Evolutionary conservation across 768 basidiomycete genomes (phyloP).

Genomic region (Kwoniella europaea): DNA sequence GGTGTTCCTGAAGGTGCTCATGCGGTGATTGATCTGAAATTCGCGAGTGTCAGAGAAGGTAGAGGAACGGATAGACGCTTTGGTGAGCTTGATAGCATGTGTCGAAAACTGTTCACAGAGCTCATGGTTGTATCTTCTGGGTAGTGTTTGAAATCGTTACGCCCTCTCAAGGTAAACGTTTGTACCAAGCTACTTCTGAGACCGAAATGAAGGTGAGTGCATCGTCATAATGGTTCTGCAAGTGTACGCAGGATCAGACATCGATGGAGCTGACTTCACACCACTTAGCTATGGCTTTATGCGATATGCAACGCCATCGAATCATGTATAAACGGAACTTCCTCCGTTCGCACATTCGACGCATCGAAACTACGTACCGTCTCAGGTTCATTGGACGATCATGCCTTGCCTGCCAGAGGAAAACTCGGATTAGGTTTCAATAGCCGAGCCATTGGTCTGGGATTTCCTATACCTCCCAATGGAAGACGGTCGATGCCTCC

Average conservation of each 20-base stretch:
- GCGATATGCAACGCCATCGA: constrained; percentile 58
- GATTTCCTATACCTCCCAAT: constrained; percentile 22
- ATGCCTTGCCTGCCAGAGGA: constrained; percentile 41
- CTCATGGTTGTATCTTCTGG: neutral
- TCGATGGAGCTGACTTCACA: neutral
- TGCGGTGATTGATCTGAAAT: constrained; percentile 55
- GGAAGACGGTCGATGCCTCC: constrained; percentile 36
- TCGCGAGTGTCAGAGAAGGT: constrained; percentile 57
- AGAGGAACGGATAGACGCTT: constrained; percentile 55
- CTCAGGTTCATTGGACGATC: constrained; percentile 48
- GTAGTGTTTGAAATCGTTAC: constrained; percentile 58
- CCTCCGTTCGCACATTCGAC: constrained; percentile 53
- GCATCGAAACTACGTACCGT: constrained; percentile 45
- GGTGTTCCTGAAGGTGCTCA: constrained; percentile 46
- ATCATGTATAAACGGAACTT: constrained; percentile 56
- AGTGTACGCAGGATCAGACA: constrained; percentile 10
- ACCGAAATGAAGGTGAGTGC: constrained; percentile 52
- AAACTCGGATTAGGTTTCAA: constrained; percentile 29
- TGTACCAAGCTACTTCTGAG: constrained; percentile 56
- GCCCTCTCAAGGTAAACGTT: constrained; percentile 49
- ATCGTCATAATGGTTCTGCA: neutral
- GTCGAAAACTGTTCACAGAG: neutral
- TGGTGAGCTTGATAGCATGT: constrained; percentile 33
- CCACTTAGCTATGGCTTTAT: constrained; percentile 52
- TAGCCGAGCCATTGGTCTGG: constrained; percentile 27